These are phyloP conservation scores for Dactylonectria macrodidyma DNA, from an alignment of 2,329 filamentous ascomycete species.

Conservation along the genomic window DNA sequence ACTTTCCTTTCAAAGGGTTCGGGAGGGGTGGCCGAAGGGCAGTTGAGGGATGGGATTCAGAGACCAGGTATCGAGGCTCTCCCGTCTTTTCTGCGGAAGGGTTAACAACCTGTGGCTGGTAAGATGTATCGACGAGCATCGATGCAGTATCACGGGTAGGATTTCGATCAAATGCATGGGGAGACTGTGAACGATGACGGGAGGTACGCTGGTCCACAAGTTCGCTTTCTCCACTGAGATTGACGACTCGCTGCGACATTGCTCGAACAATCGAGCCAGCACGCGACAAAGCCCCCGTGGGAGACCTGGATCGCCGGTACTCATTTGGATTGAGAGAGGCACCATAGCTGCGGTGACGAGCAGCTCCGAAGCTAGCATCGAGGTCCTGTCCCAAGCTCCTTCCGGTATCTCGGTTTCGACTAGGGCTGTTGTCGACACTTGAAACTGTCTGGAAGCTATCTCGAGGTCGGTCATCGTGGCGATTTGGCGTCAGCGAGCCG, in stretches of 20 bases:
- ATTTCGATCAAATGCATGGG: slow-evolving; percentile 60
- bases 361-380: slow-evolving; percentile 70
- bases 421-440: slow-evolving; percentile 69
- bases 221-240: slow-evolving; percentile 94
- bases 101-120: slow-evolving; percentile 64
- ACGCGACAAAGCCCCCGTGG: slow-evolving; percentile 76
- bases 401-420: slow-evolving; percentile 67
- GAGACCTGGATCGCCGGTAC: slow-evolving; percentile 71
- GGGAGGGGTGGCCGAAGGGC: slow-evolving; percentile 39
- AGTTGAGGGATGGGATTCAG: slow-evolving; percentile 34
- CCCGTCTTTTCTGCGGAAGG: slow-evolving; percentile 62
- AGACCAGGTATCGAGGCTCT: slow-evolving; percentile 39
- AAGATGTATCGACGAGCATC: slow-evolving; percentile 64
- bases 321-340: slow-evolving; percentile 68
- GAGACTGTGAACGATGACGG: slow-evolving; percentile 71
- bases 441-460: slow-evolving; percentile 73
- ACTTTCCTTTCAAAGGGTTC: slow-evolving; percentile 90
- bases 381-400: slow-evolving; percentile 66
- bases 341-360: slow-evolving; percentile 71
- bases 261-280: slow-evolving; percentile 84
- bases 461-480: slow-evolving; percentile 59
- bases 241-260: slow-evolving; percentile 98
- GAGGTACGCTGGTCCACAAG: slow-evolving; percentile 80
- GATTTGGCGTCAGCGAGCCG: slow-evolving; percentile 61
- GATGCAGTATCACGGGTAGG: slow-evolving; percentile 49